Evolutionary conservation across 345 rosid genomes (phyloP).

Genomic region (Cardamine occulta): DNA sequence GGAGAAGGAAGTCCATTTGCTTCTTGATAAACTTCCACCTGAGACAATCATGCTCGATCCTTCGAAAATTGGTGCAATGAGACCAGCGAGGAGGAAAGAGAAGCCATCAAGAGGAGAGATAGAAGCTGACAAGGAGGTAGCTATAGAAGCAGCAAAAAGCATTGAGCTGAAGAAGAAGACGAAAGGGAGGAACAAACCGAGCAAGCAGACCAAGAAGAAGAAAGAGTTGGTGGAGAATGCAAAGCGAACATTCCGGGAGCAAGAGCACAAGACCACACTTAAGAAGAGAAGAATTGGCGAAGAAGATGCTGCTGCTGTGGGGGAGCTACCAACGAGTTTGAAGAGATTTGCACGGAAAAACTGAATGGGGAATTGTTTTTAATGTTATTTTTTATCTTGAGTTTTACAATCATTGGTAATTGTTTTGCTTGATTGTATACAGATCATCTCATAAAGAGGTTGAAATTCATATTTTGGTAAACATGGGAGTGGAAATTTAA

Average conservation of each 20-base stretch:
- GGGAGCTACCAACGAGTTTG: slow-evolving; percentile 51
- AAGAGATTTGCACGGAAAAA: slow-evolving; percentile 34
- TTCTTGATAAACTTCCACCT: slow-evolving; percentile 92
- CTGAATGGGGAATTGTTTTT: not conserved
- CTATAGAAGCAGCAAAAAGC: slow-evolving; percentile 62
- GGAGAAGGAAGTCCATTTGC: slow-evolving; percentile 81
- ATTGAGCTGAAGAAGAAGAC: slow-evolving; percentile 67
- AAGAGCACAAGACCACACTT: slow-evolving; percentile 43
- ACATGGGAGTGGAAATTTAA: no score
- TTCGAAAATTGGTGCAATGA: slow-evolving; percentile 78
- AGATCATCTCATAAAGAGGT: no score
- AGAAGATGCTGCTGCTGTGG: slow-evolving; percentile 45
- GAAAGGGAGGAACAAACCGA: slow-evolving; percentile 81
- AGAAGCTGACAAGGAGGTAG: slow-evolving; percentile 71
- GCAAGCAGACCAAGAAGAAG: slow-evolving; percentile 68
- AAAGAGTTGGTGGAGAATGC: slow-evolving; percentile 56
- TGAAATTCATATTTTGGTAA: no score
- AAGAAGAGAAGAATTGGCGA: slow-evolving; percentile 65
- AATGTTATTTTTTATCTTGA: no score
- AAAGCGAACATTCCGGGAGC: slow-evolving; percentile 75
- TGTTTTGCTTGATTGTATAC: no score
- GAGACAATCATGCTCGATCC: slow-evolving; percentile 94
- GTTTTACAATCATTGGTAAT: not conserved
- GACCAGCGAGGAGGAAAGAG: slow-evolving; percentile 59
- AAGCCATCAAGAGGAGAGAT: slow-evolving; percentile 59